Evolutionary conservation across 768 basidiomycete species (phyloP), one percentile per base, ranked within the genome.

Genomic region (Phlebiopsis gigantea): DNA sequence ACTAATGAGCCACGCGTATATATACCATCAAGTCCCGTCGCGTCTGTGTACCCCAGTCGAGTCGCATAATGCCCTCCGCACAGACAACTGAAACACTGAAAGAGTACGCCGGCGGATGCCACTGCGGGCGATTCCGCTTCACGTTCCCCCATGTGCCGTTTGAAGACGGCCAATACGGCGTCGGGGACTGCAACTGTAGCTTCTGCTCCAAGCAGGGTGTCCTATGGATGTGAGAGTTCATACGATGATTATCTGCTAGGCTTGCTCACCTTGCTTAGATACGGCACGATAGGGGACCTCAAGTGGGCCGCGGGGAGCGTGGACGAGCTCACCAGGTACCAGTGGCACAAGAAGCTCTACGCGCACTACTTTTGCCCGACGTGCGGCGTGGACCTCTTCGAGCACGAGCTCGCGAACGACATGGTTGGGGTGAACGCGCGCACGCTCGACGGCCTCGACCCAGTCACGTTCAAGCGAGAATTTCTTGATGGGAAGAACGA

Each of bases 51-150:
- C n/a, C n/a, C n/a, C n/a, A n/a, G n/a, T n/a, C n/a, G n/a, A 39
- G 34, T 39, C 34, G 34, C 47, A n/a, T 17, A 8, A 51, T 51
- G 50, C 39, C 50, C 22, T 41, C 34, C 21, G n/a, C 29, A 22
- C 8, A 29, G 19, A 12, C 50, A 8, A 10, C 31, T 6, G 15
- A 34, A 15, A 39, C 50, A n/a, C n/a, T n/a, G n/a, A 51, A 51
- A 30, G 21, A 39, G 39, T 51, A 51, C 50, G 14, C 31, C 50
- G 50, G 50, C 19, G 19, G n/a, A 5, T 51, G 50, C 50, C 50
- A 51, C 34, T 51, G 50, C 34, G 22, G 22, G 19, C 19, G 21
- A 14, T 34, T 51, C 31, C 17, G 19, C 19, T 51, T 34, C 34
- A 51, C n/a, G 34, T 51, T 51, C 31, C n/a, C 50, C 6, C 34